Base-by-base conservation (phyloP, 225 moss, liverwort and hornwort genomes). In the Physcomitrellopsis africana region DNA sequence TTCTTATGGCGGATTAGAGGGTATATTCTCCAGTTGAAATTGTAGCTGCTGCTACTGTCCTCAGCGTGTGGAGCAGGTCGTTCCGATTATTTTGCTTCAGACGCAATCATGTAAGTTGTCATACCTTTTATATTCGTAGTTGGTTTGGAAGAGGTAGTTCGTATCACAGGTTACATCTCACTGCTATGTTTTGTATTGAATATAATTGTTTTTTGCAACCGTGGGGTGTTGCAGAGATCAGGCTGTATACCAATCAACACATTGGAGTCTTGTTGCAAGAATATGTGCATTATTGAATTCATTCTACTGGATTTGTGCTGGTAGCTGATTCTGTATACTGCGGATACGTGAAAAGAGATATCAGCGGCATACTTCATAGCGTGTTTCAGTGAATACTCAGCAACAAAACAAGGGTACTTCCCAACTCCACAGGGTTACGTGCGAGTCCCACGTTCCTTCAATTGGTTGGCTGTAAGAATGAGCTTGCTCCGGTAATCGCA, bases 101-200 rank as follows among this genome's bases (percentile, higher is more conserved):
- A 55, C 68, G 55, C 24, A 76, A 57, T 11, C 13, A 72, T 68
- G 83, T 79, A 76, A 83, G 79, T 79, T 19, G 19, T 60, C 49
- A 69, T 68, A 46, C 46, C 37, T 69, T 26, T 10, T 60, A 29
- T 58, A 59, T 14, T 47, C 4, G 26, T 18, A 9, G 5, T 46
- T 64, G 26, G 11, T 74, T 44, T 74, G 74, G 26, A 45, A 42
- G 65, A 44, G 1, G n/a, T 56, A 0, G 19, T 45, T 29, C 29
- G 13, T 44, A 47, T 57, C 57, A 32, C 73, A 23, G 12, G 51
- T 3, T 1, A 53, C 14, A 53, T 53, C 4, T 3, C n/a, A 51
- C 53, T 53, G 16, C 65, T 26, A 18, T 53, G 7, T 2, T 76
- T 41, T 41, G 19, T 11, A 18, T 72, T 76, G 20, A 78, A 11